These are phyloP conservation scores for Starmerella bombicola DNA, from an alignment of 805 yeast species.

Conservation along the genomic window DNA sequence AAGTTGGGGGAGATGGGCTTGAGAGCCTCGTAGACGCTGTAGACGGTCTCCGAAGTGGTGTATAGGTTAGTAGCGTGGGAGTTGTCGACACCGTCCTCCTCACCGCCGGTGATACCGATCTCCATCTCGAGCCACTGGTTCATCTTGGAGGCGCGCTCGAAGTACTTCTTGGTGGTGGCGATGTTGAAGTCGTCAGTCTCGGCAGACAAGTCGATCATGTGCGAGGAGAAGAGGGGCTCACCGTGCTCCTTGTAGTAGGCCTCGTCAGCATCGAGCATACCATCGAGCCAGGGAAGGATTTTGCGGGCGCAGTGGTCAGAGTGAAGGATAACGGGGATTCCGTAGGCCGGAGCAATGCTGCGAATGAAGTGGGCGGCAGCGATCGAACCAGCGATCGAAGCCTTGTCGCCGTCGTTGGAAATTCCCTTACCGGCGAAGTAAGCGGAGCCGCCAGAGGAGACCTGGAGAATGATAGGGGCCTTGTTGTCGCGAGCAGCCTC, in stretches of 20 bases:
- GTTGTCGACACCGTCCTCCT: slow-evolving; percentile 99
- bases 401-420: slow-evolving; percentile 80
- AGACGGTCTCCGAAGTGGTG: slow-evolving; percentile 93
- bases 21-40: slow-evolving; percentile 78
- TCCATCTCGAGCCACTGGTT: slow-evolving; percentile 99
- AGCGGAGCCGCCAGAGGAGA: slow-evolving; percentile 99
- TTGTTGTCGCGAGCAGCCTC: slow-evolving; percentile 93
- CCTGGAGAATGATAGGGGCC: slow-evolving; percentile 92
- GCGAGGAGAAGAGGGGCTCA: slow-evolving; percentile 95
- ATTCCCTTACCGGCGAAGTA: slow-evolving; percentile 99
- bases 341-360: slow-evolving; percentile 90
- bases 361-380: slow-evolving; percentile 98
- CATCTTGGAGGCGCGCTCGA: slow-evolving; percentile 84
- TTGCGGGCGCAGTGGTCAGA: slow-evolving; percentile 99
- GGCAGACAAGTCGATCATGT: slow-evolving; percentile 96
- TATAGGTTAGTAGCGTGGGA: slow-evolving; percentile 80
- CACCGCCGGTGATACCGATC: slow-evolving; percentile 99
- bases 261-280: slow-evolving; percentile 95
- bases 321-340: slow-evolving; percentile 92
- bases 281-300: slow-evolving; percentile 96
- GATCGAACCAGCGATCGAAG: slow-evolving; percentile 85
- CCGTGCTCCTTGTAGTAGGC: slow-evolving; percentile 75
- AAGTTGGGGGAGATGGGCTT: slow-evolving; percentile 89
- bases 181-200: slow-evolving; percentile 95
- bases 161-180: slow-evolving; percentile 84